Percentiles rank a stretch among this genome's conserved stretches.
These are phyloP conservation scores for Wallacemonas sp. DNA, from an alignment of 208 protist genomes.

Conservation along the genomic window DNA sequence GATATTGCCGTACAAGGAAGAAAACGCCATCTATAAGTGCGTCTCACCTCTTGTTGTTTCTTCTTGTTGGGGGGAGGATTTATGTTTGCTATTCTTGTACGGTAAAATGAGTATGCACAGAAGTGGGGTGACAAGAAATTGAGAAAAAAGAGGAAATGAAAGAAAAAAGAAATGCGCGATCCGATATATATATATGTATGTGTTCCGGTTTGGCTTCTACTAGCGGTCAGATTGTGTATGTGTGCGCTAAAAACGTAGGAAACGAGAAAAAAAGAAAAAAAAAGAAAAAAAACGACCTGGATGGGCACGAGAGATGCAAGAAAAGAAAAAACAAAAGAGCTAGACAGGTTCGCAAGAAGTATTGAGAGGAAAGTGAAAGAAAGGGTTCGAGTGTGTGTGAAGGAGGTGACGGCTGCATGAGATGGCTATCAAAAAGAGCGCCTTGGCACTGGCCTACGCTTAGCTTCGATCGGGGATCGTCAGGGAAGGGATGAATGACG, in stretches of 20 bases:
- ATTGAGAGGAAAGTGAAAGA: no score
- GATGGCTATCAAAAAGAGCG: no score
- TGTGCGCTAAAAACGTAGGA: neutral
- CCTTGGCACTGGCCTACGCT: no score
- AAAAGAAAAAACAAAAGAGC: neutral
- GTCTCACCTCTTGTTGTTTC: neutral
- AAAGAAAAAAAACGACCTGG: no score
- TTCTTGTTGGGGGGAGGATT: neutral
- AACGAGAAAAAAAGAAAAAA: constrained; percentile 4
- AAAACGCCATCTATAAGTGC: no score
- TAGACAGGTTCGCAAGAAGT: neutral
- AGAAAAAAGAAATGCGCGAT: neutral
- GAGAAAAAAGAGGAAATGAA: constrained; percentile 1
- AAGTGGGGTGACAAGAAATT: neutral
- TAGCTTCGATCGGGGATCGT: no score
- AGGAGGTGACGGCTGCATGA: no score
- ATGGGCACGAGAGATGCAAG: neutral
- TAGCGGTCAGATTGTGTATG: no score
- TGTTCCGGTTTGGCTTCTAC: no score
- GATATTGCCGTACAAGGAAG: constrained; percentile 9
- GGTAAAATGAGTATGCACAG: neutral
- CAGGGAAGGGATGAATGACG: no score
- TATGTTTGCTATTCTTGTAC: neutral
- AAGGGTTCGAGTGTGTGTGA: no score
- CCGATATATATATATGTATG: neutral